Evolutionary conservation across 164 flowering plant species (phyloP).

Genomic region (Umbilicus rupestris): DNA sequence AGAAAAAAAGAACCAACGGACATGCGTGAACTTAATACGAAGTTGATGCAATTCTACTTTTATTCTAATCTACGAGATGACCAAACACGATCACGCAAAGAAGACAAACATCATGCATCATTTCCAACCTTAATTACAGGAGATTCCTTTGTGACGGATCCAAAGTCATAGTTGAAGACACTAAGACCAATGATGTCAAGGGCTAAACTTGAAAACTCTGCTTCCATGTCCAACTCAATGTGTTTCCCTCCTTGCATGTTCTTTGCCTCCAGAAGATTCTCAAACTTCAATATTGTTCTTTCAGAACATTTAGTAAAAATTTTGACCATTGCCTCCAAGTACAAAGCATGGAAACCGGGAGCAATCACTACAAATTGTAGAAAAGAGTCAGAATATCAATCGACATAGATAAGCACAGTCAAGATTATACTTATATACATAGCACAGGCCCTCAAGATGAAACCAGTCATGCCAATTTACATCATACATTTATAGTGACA

Average conservation of each 20-base stretch:
- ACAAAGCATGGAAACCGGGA: conserved; percentile 82
- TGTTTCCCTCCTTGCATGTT: conserved; percentile 16
- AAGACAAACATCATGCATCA: neutral
- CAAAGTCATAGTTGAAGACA: conserved; percentile 92
- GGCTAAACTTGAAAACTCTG: conserved; percentile 93
- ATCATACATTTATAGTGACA: no score
- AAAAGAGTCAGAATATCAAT: neutral
- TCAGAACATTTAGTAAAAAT: conserved; percentile 60
- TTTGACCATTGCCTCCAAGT: conserved; percentile 87
- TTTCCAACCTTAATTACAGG: conserved; percentile 77
- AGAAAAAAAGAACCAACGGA: no score
- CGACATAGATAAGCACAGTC: neutral
- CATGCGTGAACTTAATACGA: neutral
- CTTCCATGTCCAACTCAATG: conserved; percentile 89
- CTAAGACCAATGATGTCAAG: conserved; percentile 93
- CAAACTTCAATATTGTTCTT: conserved; percentile 55
- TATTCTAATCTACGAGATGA: neutral
- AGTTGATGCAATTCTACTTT: neutral
- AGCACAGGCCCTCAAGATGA: neutral
- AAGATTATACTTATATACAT: neutral
- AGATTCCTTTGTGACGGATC: conserved; percentile 92
- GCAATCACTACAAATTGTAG: conserved; percentile 65
- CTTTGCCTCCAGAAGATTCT: conserved; percentile 41
- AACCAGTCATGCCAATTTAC: no score
- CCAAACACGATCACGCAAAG: neutral